A percentile compares a stretch with the other conserved stretches of the same genome.
Conservation (phyloP, 2,329 filamentous ascomycete genomes). For the Monilinia polystroma region DNA sequence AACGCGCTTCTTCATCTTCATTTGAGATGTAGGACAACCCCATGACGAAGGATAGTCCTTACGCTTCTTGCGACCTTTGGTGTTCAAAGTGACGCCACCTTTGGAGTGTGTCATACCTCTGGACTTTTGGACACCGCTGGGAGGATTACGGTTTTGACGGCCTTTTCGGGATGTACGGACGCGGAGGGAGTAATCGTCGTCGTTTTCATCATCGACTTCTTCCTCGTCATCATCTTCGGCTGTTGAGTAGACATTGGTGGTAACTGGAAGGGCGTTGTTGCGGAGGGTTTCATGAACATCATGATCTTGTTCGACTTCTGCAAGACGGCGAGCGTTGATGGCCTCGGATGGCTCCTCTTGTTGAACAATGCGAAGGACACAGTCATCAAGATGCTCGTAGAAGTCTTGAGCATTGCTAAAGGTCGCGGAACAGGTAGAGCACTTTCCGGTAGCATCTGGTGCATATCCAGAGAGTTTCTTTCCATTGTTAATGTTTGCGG, state of each 20-base stretch:
- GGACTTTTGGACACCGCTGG: slow-evolving; percentile 61
- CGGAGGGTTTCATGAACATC: slow-evolving; percentile 62
- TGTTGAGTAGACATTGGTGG: slow-evolving; percentile 48
- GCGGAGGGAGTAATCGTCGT: slow-evolving; percentile 57
- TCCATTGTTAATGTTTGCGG: slow-evolving; percentile 36
- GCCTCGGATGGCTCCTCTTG: slow-evolving; percentile 69
- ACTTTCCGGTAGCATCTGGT: slow-evolving; percentile 78
- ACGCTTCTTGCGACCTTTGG: slow-evolving; percentile 78
- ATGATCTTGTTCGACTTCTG: slow-evolving; percentile 63
- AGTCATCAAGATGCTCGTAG: slow-evolving; percentile 89
- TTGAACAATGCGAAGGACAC: slow-evolving; percentile 68
- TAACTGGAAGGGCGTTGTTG: slow-evolving; percentile 51
- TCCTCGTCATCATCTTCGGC: slow-evolving; percentile 52
- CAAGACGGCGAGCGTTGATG: slow-evolving; percentile 65
- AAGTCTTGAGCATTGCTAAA: slow-evolving; percentile 92
- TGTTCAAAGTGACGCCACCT: slow-evolving; percentile 62
- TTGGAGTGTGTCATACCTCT: slow-evolving; percentile 76
- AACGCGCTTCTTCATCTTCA: slow-evolving; percentile 98
- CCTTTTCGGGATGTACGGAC: slow-evolving; percentile 45
- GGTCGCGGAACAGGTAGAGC: slow-evolving; percentile 83
- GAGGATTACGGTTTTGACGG: slow-evolving; percentile 38
- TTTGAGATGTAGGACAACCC: slow-evolving; percentile 88
- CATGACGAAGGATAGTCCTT: slow-evolving; percentile 92
- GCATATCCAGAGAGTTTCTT: slow-evolving; percentile 68
- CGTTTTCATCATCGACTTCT: slow-evolving; percentile 55